These are phyloP conservation scores for Lipomyces chichibuensis DNA, from an alignment of 805 yeast genomes.

Conservation along the genomic window DNA sequence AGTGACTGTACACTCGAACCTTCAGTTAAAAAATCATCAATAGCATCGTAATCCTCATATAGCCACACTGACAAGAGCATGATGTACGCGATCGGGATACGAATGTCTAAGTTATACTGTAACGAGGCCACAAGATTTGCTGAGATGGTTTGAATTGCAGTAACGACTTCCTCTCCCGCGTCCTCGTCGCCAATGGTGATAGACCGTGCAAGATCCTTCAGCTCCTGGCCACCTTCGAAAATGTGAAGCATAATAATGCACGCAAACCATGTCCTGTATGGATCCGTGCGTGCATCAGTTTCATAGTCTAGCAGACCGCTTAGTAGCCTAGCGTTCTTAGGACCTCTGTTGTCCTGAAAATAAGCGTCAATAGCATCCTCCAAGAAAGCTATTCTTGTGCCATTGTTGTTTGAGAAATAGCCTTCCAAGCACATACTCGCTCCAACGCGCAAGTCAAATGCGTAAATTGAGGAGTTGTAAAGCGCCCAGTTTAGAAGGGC, in stretches of 20 bases:
- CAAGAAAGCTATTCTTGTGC: constrained; percentile 64
- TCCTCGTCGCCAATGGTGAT: constrained; percentile 58
- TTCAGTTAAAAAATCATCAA: constrained; percentile 72
- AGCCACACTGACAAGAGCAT: constrained; percentile 76
- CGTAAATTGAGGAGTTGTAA: constrained; percentile 75
- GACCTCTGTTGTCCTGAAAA: constrained; percentile 24
- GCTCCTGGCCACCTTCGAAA: constrained; percentile 57
- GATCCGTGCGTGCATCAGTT: constrained; percentile 70
- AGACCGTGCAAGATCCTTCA: constrained; percentile 53
- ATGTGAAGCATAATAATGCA: constrained; percentile 64
- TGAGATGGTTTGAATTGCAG: constrained; percentile 73
- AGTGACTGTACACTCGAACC: constrained; percentile 67
- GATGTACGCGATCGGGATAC: constrained; percentile 76
- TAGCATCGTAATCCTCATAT: constrained; percentile 75
- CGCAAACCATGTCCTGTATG: constrained; percentile 87
- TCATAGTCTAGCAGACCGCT: constrained; percentile 75
- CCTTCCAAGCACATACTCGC: constrained; percentile 68
- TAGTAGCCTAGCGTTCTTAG: constrained; percentile 60
- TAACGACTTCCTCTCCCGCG: constrained; percentile 66
- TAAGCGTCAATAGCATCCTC: constrained; percentile 58
- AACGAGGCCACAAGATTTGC: constrained; percentile 72
- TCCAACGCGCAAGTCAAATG: constrained; percentile 79
- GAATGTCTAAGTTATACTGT: constrained; percentile 60
- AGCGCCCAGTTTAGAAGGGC: constrained; percentile 85
- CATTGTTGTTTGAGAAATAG: constrained; percentile 65